Evolutionary conservation across 768 basidiomycete genomes (phyloP).

Genomic region (Tephrocybe sp.): DNA sequence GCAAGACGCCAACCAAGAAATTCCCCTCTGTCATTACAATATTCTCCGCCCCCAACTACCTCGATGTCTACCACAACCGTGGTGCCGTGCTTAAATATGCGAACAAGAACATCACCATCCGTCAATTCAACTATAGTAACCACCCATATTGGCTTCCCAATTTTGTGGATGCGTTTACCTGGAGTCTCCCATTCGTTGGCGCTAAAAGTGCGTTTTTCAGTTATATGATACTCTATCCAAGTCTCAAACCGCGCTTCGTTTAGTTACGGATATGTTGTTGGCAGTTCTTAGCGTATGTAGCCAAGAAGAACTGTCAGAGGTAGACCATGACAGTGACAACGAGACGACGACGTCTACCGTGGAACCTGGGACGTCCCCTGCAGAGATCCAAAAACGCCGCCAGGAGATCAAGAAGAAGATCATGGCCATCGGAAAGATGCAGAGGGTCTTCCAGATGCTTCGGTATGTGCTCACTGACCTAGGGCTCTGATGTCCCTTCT

Average conservation of each 20-base stretch:
- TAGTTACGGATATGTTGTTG: constrained; percentile 97
- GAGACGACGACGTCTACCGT: constrained; percentile 29
- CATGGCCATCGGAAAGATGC: constrained; percentile 89
- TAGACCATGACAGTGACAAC: constrained; percentile 39
- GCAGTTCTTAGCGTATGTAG: constrained; percentile 93
- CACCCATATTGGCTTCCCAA: constrained; percentile 96
- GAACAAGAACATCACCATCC: constrained; percentile 94
- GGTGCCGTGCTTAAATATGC: constrained; percentile 97
- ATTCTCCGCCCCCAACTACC: constrained; percentile 96
- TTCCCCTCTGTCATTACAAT: constrained; percentile 98
- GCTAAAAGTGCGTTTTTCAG: constrained; percentile 81
- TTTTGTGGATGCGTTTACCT: constrained; percentile 98
- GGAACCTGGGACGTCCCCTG: constrained; percentile 29
- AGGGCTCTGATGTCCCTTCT: background rate
- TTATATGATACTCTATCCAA: no score
- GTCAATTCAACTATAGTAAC: constrained; percentile 78
- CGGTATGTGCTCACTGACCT: constrained; percentile 52
- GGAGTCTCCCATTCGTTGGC: constrained; percentile 96
- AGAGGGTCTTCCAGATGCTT: constrained; percentile 84
- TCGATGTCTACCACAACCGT: constrained; percentile 96
- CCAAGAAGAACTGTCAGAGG: constrained; percentile 83
- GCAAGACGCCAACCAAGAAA: constrained; percentile 91
- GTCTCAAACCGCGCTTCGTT: background rate
- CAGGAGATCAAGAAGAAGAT: constrained; percentile 94
- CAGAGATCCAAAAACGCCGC: constrained; percentile 52